Conservation (phyloP, 495 filamentous ascomycete genomes). For the Cudoniella acicularis region DNA sequence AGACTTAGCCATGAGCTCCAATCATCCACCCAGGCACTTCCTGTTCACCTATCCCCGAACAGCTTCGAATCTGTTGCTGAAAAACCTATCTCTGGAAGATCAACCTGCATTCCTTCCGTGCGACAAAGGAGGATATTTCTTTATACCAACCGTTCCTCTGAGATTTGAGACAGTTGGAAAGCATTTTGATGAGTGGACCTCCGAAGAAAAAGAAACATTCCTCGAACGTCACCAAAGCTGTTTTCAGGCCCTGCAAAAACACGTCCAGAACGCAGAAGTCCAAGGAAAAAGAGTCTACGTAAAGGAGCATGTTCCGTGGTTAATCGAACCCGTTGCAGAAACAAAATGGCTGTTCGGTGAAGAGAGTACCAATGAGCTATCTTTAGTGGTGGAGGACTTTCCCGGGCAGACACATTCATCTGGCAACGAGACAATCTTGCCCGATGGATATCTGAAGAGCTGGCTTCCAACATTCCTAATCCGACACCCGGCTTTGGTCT, state of each 20-base stretch:
- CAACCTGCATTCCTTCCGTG: conserved; percentile 26
- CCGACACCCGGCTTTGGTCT: conserved; percentile 39
- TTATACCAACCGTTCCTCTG: conserved; percentile 21
- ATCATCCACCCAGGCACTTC: too few species aligned
- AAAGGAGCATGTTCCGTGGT: conserved; percentile 37
- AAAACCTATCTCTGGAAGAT: conserved; percentile 34
- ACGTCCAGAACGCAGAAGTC: conserved; percentile 22
- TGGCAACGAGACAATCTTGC: conserved; percentile 34
- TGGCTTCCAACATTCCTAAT: conserved; percentile 39
- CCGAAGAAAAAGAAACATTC: conserved; percentile 19
- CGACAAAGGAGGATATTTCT: conserved; percentile 39
- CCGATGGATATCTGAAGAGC: conserved; percentile 35
- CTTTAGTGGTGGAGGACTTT: neutral
- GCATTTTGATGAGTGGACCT: conserved; percentile 30
- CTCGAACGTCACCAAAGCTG: conserved; percentile 16
- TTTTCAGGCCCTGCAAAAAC: conserved; percentile 29
- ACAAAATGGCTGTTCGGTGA: conserved; percentile 12
- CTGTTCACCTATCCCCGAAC: conserved; percentile 39
- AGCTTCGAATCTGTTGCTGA: conserved; percentile 39
- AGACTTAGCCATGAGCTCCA: too few species aligned
- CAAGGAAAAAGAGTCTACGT: conserved; percentile 32
- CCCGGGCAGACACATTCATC: conserved; percentile 22
- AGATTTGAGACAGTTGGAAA: conserved; percentile 17
- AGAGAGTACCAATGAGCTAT: neutral
- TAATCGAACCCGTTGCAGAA: conserved; percentile 15